These are phyloP conservation scores for Leccinum pachyderme DNA, from an alignment of 1,284 basidiomycete species.

Conservation along the genomic window DNA sequence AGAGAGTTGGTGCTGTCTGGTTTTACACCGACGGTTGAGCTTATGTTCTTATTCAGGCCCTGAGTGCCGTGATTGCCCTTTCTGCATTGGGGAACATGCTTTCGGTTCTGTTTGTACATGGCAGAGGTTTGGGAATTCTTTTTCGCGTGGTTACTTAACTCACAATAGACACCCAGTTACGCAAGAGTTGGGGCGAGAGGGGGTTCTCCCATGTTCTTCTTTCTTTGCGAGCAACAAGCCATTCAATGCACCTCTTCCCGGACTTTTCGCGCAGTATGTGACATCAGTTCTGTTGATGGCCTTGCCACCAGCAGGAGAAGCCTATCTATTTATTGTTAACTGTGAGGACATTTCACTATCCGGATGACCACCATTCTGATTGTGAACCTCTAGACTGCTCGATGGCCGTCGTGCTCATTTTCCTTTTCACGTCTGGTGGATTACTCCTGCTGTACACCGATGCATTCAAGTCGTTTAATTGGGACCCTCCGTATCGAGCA, in stretches of 20 bases:
- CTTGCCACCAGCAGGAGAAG: slow-evolving; percentile 60
- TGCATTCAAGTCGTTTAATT: slow-evolving; percentile 44
- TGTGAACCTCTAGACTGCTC: slow-evolving; percentile 42
- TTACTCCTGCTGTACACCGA: slow-evolving; percentile 55
- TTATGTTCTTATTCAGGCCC: slow-evolving; percentile 41
- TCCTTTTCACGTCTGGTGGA: slow-evolving; percentile 58
- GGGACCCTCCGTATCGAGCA: slow-evolving; percentile 63
- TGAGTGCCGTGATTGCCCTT: slow-evolving; percentile 61
- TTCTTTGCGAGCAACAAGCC: slow-evolving; percentile 67
- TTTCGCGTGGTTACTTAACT: neutral
- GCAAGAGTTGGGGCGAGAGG: slow-evolving; percentile 69
- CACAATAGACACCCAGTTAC: slow-evolving; percentile 43
- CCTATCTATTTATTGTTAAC: slow-evolving; percentile 65
- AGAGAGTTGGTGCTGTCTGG: slow-evolving; percentile 40
- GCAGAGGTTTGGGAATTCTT: slow-evolving; percentile 44
- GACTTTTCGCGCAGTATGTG: slow-evolving; percentile 55
- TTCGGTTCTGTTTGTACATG: slow-evolving; percentile 60
- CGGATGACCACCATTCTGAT: slow-evolving; percentile 2
- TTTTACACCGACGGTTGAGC: neutral
- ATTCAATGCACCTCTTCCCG: slow-evolving; percentile 57
- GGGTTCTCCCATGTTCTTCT: slow-evolving; percentile 57
- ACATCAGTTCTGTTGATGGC: slow-evolving; percentile 50
- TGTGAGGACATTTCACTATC: slow-evolving; percentile 37
- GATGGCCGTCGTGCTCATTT: slow-evolving; percentile 55
- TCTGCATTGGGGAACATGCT: slow-evolving; percentile 64